phyloP scores from a whole-genome alignment of 2,329 filamentous ascomycete genomes.

The Exophiala alcalophila region DNA sequence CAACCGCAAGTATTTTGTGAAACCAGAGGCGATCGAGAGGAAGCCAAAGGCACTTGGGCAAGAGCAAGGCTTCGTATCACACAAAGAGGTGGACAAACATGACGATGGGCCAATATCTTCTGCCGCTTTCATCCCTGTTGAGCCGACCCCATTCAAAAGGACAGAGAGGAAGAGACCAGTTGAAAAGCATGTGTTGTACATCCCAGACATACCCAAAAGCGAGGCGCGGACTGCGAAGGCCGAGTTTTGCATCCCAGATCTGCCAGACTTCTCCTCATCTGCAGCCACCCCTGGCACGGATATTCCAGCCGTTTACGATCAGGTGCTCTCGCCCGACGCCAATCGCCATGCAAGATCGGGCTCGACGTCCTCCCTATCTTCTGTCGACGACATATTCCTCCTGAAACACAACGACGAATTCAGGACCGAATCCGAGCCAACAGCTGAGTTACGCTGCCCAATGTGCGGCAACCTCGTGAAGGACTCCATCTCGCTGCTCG shows the following conservation, averaged over 20 bases:
- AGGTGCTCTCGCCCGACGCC: neutral
- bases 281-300: constrained; percentile 11
- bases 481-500: constrained; percentile 10
- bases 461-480: constrained; percentile 11
- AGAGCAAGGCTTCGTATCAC: constrained; percentile 8
- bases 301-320: constrained; percentile 7
- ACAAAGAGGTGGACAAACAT: constrained; percentile 9
- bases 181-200: too few relatives aligned
- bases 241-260: constrained; percentile 15
- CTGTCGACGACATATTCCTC: constrained; percentile 21
- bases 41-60: neutral
- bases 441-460: constrained; percentile 11
- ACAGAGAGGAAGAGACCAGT: too few relatives aligned
- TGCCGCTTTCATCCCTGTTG: too few relatives aligned
- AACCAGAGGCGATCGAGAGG: constrained; percentile 9
- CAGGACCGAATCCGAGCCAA: neutral
- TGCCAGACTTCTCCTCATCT: constrained; percentile 20
- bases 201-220: constrained; percentile 8
- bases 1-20: constrained; percentile 14
- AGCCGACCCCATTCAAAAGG: too few relatives aligned
- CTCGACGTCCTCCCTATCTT: constrained; percentile 27
- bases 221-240: neutral
- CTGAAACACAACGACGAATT: constrained; percentile 20
- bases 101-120: neutral
- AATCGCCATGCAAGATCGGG: constrained; percentile 11